Evolutionary conservation across 805 yeast genomes (phyloP), one percentile per base, ranked within the genome.

Genomic region (Ogataea nakhonphanomensis): DNA sequence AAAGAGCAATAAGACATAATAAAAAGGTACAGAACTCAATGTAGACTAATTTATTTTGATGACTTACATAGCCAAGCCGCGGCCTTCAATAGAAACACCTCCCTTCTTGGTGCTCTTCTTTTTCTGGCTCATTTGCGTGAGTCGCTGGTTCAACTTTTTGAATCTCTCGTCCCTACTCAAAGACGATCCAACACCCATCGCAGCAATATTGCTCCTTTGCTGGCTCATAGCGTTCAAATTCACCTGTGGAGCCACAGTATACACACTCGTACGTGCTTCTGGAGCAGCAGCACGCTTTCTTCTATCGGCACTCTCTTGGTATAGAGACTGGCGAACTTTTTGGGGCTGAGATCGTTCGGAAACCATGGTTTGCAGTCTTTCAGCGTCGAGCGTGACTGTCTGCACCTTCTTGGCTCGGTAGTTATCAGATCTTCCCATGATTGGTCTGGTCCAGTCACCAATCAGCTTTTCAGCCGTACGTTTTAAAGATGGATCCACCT

Each of bases 401-500:
- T 74, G 75, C 45, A 91, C 81, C 46, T 78, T 71, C 65, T 86
- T 81, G 64, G 91, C 96, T 62, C 93, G 81, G 69, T 90, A 91
- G 54, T 90, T 88, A 64, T 91, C 98, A 3, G 95, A 83, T 45
- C 95, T 83, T 51, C 95, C 95, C 74, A 93, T 86, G 47, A 93
- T 88, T 32, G 99, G 99, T 65, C 99, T 78, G 7, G 97, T 91
- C 99, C 99, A 93, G 61, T 89, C 95, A 20, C 96, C 96, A 50
- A 93, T 84, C 45, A 93, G 69, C 58, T 80, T 80, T 58, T 93
- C 98, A 5, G 96, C 98, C 28, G 82, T 73, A 59, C 95, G 81
- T 61, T 91, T 89, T 58, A 93, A 75, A 31, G 76, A 70, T 25
- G 88, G 84, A 63, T 95, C 97, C 11, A 95, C 95, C 55, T 91